Evolutionary conservation across 768 basidiomycete species (phyloP).

Genomic region (Galerina sulciceps): DNA sequence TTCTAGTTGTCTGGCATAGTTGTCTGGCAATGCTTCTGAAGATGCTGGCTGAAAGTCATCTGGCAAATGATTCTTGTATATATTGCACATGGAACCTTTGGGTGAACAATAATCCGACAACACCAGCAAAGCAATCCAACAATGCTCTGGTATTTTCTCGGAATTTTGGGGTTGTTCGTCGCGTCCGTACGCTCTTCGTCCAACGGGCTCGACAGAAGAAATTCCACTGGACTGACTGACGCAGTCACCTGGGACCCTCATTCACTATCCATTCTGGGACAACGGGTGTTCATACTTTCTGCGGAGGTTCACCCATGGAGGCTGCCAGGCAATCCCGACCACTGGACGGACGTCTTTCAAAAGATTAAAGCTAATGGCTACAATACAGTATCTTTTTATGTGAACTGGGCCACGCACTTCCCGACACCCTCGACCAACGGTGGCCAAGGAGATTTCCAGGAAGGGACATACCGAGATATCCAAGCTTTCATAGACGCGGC

Average conservation of each 20-base stretch:
- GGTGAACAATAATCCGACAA: no score
- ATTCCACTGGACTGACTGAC: slow-evolving; percentile 47
- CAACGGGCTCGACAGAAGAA: no score
- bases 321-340: slow-evolving; percentile 49
- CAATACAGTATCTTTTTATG: slow-evolving; percentile 63
- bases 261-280: slow-evolving; percentile 60
- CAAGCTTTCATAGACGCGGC: slow-evolving; percentile 56
- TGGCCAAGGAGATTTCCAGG: slow-evolving; percentile 51
- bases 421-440: slow-evolving; percentile 49
- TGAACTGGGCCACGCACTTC: slow-evolving; percentile 62
- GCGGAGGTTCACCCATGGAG: slow-evolving; percentile 71
- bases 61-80: no score
- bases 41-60: no score
- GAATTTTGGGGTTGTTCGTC: no score
- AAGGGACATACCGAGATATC: slow-evolving; percentile 53
- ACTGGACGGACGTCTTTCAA: slow-evolving; percentile 65
- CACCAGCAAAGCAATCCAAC: no score
- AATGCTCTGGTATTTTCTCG: no score
- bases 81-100: no score
- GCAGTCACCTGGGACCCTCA: slow-evolving; percentile 63
- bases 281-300: slow-evolving; percentile 59
- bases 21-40: no score
- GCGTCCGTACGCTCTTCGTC: background rate
- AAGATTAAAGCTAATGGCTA: slow-evolving; percentile 67
- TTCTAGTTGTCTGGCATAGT: no score